phyloP scores from a whole-genome alignment of 257 asterid genomes.

The Striga asiatica region DNA sequence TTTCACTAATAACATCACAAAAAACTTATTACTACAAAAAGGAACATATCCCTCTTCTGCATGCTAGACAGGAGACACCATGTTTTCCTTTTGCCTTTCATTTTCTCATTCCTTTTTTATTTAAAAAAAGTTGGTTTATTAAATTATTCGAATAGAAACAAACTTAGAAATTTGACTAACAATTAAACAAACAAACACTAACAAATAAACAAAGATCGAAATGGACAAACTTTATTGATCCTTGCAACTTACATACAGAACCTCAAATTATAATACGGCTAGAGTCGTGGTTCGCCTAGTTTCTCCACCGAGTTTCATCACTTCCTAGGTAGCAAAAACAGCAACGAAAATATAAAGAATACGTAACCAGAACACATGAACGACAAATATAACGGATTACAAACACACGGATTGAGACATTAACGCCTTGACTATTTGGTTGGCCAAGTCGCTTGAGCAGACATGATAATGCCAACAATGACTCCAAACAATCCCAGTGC shows the following conservation, averaged over 20 bases:
- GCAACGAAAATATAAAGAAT: conserved; percentile 13
- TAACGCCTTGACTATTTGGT: conserved; percentile 29
- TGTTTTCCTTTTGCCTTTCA: too few species aligned
- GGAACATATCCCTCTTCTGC: too few species aligned
- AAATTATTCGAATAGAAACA: too few species aligned
- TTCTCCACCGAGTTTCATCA: conserved; percentile 13
- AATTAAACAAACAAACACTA: background rate
- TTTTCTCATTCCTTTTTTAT: too few species aligned
- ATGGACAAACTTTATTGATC: conserved; percentile 16
- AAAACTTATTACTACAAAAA: too few species aligned
- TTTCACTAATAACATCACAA: too few species aligned
- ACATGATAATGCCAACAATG: conserved; percentile 96
- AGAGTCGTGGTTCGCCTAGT: conserved; percentile 4
- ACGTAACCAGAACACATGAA: background rate
- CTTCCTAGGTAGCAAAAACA: conserved; percentile 12
- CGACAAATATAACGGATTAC: conserved; percentile 8
- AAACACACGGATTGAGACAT: conserved; percentile 5
- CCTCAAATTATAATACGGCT: conserved; percentile 8
- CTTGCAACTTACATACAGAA: conserved; percentile 24
- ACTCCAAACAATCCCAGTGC: conserved; percentile 96
- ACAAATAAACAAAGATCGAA: background rate
- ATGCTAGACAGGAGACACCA: too few species aligned
- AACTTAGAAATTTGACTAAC: too few species aligned
- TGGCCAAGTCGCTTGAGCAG: conserved; percentile 99
- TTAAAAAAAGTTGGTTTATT: too few species aligned